Percentiles rank a stretch among this genome's conserved stretches.
These are phyloP conservation scores for Fusarium circinatum DNA, from an alignment of 2,329 filamentous ascomycete species.

Conservation along the genomic window DNA sequence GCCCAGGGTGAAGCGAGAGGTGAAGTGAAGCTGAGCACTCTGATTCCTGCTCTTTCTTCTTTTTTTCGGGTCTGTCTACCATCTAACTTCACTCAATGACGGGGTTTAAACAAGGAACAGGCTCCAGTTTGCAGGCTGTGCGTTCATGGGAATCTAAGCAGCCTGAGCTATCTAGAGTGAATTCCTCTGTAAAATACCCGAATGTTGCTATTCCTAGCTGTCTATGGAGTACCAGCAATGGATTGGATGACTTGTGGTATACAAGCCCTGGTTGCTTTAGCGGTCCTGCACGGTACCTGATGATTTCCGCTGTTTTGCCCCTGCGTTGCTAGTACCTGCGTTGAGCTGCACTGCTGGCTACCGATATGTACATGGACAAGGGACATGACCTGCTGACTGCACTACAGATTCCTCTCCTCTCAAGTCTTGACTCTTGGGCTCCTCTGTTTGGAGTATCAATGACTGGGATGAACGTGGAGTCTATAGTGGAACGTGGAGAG, in stretches of 20 bases:
- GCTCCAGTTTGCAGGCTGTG: constrained; percentile 36
- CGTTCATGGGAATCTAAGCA: constrained; percentile 26
- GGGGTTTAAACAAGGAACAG: constrained; percentile 17
- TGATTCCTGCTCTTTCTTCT: constrained; percentile 10
- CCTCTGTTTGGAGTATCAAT: constrained; percentile 10
- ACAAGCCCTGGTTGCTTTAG: constrained; percentile 9
- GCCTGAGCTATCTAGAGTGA: constrained; percentile 15
- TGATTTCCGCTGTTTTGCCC: constrained; percentile 37
- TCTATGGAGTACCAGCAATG: background rate
- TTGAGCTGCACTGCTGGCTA: constrained; percentile 10
- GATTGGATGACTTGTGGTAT: background rate
- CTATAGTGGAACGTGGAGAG: constrained; percentile 38
- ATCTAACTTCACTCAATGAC: constrained; percentile 10
- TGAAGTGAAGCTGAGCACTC: constrained; percentile 32
- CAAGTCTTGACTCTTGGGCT: background rate
- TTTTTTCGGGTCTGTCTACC: background rate
- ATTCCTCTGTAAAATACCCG: background rate
- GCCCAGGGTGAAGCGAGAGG: constrained; percentile 5
- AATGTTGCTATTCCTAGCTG: constrained; percentile 23
- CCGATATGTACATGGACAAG: constrained; percentile 14
- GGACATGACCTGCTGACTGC: constrained; percentile 27
- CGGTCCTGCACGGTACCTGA: constrained; percentile 35
- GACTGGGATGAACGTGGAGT: constrained; percentile 39
- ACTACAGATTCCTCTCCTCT: constrained; percentile 16
- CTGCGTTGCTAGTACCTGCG: constrained; percentile 34